Base-by-base conservation (phyloP, 2,329 filamentous ascomycete species). In the Penicillium glabrum region DNA sequence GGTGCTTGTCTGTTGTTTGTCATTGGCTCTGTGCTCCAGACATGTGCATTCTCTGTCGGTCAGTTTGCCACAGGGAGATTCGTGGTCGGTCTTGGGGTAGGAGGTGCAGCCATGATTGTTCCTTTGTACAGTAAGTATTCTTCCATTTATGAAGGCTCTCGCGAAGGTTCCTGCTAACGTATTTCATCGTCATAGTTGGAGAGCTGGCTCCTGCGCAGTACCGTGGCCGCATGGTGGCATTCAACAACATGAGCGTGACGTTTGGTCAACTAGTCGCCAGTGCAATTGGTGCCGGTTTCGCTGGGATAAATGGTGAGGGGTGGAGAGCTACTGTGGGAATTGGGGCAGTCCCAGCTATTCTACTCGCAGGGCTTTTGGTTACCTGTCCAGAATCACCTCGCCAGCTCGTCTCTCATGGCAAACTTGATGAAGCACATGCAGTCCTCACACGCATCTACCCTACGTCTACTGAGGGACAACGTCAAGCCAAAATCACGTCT, bases 331-430 rank as follows among this genome's bases (percentile, higher is more conserved):
- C 80, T 69, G 77, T 81, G 7, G 79, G 71, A 0, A 68, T 77
- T 2, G 80, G 80, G 27, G 80, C 72, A 2, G 50, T 78, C 1
- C 81, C 81, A 2, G 72, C 80, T 2, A 69, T 83, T n/a, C 49
- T 79, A 3, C 75, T 82, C 1, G 72, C 63, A 3, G 67, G 63
- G 19, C 70, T 82, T 4, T 72, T 83, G 1, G 70, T 75, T 1
- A 76, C 77, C 62, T 81, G 78, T 58, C 80, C 80, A 0, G 80
- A 83, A 53, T 80, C 77, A 1, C 79, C 80, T 13, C 75, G 79
- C 5, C 78, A 81, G 55, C 70, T 82, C 2, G 70, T 82, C 31
- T 76, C 68, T 11, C 78, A 80, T 53, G 71, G 72, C 3, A 74
- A 73, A 39, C 35, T 63, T 8, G 75, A 78, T 11, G 74, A 77